Evolutionary conservation across 495 filamentous ascomycete species (phyloP).

Genomic region (Tetracladium setigerum): DNA sequence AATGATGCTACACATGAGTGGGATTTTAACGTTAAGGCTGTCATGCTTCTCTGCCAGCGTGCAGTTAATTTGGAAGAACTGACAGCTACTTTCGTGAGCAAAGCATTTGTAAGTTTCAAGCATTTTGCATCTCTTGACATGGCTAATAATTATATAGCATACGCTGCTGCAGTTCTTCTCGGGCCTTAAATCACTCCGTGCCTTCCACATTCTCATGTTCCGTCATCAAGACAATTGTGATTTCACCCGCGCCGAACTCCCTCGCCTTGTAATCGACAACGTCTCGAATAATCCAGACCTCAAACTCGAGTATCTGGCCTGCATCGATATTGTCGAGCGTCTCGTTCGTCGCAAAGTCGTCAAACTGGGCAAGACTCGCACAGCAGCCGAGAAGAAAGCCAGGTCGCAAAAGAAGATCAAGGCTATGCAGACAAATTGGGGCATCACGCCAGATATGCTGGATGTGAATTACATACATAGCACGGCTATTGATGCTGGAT

Average conservation of each 20-base stretch:
- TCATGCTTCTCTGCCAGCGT: slow-evolving; percentile 37
- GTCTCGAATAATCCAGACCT: slow-evolving; percentile 39
- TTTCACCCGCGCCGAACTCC: slow-evolving; percentile 39
- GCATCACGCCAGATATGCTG: slow-evolving; percentile 1
- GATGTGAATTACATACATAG: slow-evolving; percentile 14
- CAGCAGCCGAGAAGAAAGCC: slow-evolving; percentile 14
- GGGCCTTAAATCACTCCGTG: slow-evolving; percentile 37
- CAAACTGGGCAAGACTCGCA: slow-evolving; percentile 3
- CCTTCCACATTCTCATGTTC: slow-evolving; percentile 43
- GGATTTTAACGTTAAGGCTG: slow-evolving; percentile 45
- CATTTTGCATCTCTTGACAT: not conserved
- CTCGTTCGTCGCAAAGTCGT: slow-evolving; percentile 25
- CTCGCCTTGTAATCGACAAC: slow-evolving; percentile 44
- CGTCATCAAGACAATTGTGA: slow-evolving; percentile 41
- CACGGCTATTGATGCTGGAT: not conserved
- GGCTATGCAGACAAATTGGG: slow-evolving; percentile 18
- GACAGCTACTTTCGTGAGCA: slow-evolving; percentile 40
- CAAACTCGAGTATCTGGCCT: slow-evolving; percentile 46
- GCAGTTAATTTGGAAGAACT: slow-evolving; percentile 45
- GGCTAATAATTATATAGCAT: slow-evolving; percentile 32
- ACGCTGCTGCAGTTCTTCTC: slow-evolving; percentile 42
- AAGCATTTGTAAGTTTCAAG: slow-evolving; percentile 37
- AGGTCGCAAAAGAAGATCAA: not conserved
- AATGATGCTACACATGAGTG: slow-evolving; percentile 40
- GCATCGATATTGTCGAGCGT: slow-evolving; percentile 35